phyloP scores from a whole-genome alignment of 1,284 basidiomycete species.

The Microbotryomycetes sp. region DNA sequence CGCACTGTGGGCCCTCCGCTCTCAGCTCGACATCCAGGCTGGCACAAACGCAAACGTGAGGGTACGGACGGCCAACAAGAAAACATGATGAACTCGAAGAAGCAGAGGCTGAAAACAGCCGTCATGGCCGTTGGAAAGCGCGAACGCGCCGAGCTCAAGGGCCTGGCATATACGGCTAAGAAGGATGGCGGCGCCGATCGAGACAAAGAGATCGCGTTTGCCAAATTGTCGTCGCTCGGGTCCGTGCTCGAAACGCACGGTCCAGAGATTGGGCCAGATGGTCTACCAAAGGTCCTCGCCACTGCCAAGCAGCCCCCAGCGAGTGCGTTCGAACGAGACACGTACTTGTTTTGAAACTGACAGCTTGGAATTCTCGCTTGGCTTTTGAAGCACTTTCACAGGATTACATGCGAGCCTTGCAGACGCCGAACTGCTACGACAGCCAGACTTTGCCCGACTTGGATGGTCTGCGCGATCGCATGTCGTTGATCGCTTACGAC shows the following conservation, averaged over 20 bases:
- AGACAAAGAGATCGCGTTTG: conserved; percentile 35
- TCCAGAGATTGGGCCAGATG: conserved; percentile 5
- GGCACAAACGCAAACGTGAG: conserved; percentile 22
- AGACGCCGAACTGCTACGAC: conserved; percentile 39
- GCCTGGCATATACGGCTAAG: conserved; percentile 11
- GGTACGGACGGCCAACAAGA: conserved; percentile 19
- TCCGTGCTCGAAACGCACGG: conserved; percentile 26
- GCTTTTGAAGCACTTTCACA: conserved; percentile 23
- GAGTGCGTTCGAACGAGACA: background rate
- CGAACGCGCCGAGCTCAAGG: conserved; percentile 32
- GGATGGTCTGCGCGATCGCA: conserved; percentile 41
- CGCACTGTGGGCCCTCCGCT: conserved; percentile 29
- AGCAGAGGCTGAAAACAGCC: conserved; percentile 23
- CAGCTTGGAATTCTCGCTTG: too few relatives aligned
- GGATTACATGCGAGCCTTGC: conserved; percentile 28
- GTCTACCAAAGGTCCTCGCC: background rate
- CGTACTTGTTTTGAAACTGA: too few relatives aligned
- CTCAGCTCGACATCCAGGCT: conserved; percentile 33
- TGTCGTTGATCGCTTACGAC: conserved; percentile 42
- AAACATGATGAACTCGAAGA: conserved; percentile 3
- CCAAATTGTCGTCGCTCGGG: conserved; percentile 32
- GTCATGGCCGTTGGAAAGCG: conserved; percentile 34
- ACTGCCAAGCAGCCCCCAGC: background rate
- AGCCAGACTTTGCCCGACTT: conserved; percentile 41
- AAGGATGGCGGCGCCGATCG: conserved; percentile 7